Evolutionary conservation across 768 basidiomycete species (phyloP).

Genomic region (Termitomyces sp.): DNA sequence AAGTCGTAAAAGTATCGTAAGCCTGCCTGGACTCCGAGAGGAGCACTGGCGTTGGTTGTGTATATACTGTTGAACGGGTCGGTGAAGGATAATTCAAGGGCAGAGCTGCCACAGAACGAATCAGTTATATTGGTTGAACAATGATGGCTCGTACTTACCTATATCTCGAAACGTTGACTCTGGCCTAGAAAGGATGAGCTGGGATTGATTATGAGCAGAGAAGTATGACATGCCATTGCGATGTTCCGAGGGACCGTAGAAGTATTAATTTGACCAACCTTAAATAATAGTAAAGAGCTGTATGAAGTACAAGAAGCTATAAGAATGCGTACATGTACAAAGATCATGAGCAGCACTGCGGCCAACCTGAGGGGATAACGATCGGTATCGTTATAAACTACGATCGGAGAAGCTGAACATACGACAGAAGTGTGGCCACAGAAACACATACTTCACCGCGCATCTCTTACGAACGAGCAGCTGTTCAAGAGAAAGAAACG

Average conservation of each 20-base stretch:
- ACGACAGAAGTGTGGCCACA: slow-evolving; percentile 69
- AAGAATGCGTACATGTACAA: slow-evolving; percentile 61
- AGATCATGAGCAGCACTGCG: slow-evolving; percentile 64
- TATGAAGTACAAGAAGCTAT: slow-evolving; percentile 11
- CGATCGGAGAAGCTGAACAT: slow-evolving; percentile 22
- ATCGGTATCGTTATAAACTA: slow-evolving; percentile 14
- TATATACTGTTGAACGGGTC: slow-evolving; percentile 63
- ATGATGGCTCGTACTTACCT: slow-evolving; percentile 39
- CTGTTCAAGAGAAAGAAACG: slow-evolving; percentile 16
- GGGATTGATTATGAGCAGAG: background rate
- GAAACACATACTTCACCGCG: slow-evolving; percentile 76
- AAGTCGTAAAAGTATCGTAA: slow-evolving; percentile 70
- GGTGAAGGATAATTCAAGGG: slow-evolving; percentile 40
- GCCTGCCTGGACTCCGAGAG: slow-evolving; percentile 50
- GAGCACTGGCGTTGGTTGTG: slow-evolving; percentile 56
- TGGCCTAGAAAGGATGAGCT: slow-evolving; percentile 36
- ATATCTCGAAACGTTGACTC: slow-evolving; percentile 64
- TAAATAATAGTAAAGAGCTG: slow-evolving; percentile 16
- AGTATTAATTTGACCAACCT: slow-evolving; percentile 84
- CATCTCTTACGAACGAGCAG: slow-evolving; percentile 31
- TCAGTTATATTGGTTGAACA: background rate
- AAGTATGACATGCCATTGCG: slow-evolving; percentile 51
- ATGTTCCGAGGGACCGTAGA: slow-evolving; percentile 66
- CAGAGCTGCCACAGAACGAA: slow-evolving; percentile 30
- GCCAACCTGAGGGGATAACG: slow-evolving; percentile 27